Evolutionary conservation across 2,329 filamentous ascomycete species (phyloP), one percentile per base, ranked within the genome.

Genomic region (Triangularia verruculosa): DNA sequence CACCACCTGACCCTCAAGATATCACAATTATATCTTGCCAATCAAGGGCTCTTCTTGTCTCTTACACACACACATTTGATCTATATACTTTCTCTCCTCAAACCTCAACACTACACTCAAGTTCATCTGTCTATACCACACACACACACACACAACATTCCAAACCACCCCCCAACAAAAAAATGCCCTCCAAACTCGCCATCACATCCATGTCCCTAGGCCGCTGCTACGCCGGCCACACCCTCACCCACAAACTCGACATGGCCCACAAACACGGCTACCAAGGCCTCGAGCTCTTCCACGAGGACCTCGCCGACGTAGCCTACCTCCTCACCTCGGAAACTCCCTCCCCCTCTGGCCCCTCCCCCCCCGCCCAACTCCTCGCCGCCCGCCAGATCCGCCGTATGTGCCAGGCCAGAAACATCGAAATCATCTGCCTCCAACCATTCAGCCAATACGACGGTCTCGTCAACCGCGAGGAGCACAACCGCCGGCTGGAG

Each of bases 371-470:
- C 12, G 67, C 68, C 11, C 67, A 73, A 54, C 62, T 90, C 20
- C 71, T 78, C 5, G 89, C 89, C 1, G 88, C 90, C 25, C 73
- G 75, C 2, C 76, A 82, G 57, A 82, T 91, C 64, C 80, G 79
- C 25, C 71, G 76, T 0, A 79, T 92, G 52, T 91, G 88, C 75
- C 74, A 79, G 24, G 77, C 79, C 2, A 80, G 85, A 25, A 74
- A 73, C 30, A 80, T 92, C 22, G 70, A 78, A 9, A 84, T 92
- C 68, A 80, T 92, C 68, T 88, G 86, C 66, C 81, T 93, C 0
- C 90, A 92, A 71, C 91, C 91, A 0, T 93, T 94, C 73, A 84
- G 85, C 78, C 86, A 92, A 76, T 93, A 90, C 75, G 91, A 93
- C 68, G 91, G 91, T 1, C 80, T 93, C 0, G 65, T 87, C 5